phyloP scores from a whole-genome alignment of 768 basidiomycete genomes.

The Phaffia australis region DNA sequence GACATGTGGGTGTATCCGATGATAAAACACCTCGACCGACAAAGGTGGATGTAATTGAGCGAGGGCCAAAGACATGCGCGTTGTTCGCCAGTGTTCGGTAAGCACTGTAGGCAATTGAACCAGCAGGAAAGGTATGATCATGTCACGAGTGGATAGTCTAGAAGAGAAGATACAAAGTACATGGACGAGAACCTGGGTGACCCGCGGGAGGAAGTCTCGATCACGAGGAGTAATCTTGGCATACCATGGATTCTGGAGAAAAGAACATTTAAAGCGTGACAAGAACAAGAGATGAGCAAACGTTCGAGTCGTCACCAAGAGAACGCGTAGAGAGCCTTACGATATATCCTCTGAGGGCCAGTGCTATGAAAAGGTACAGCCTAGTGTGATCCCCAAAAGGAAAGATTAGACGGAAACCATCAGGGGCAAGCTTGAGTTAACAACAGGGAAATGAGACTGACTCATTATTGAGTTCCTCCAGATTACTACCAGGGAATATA shows the following conservation, averaged over 20 bases:
- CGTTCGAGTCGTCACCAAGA: neutral
- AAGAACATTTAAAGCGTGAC: neutral
- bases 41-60: conserved; percentile 35
- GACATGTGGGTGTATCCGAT: conserved; percentile 65
- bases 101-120: conserved; percentile 55
- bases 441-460: neutral
- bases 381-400: neutral
- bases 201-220: conserved; percentile 66
- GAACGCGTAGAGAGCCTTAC: conserved; percentile 32
- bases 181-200: conserved; percentile 37
- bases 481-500: neutral
- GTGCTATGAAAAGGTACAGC: conserved; percentile 63
- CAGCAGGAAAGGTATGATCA: conserved; percentile 50
- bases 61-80: conserved; percentile 48
- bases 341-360: conserved; percentile 65
- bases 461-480: conserved; percentile 9
- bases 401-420: neutral
- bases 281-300: neutral
- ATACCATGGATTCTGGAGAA: conserved; percentile 57
- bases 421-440: neutral
- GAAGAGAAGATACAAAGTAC: conserved; percentile 29
- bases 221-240: conserved; percentile 69
- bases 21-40: conserved; percentile 57
- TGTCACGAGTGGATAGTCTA: conserved; percentile 15
- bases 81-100: conserved; percentile 62